Base-by-base conservation (phyloP, 345 rosid species). In the Excoecaria agallocha region DNA sequence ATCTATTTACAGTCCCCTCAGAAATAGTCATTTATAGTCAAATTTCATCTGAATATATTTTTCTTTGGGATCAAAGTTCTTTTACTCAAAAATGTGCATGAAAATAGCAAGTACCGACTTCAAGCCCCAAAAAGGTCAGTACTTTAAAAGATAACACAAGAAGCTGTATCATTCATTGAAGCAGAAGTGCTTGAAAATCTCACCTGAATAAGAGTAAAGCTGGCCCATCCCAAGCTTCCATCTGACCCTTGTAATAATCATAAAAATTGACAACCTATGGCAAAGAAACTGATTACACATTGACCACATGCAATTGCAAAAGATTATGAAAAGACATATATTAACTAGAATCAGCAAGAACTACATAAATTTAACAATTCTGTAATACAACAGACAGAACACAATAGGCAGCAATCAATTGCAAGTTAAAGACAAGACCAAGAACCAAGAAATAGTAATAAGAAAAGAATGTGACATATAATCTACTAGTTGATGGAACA, bases 141-240 rank as follows among this genome's bases (percentile, higher is more conserved):
- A 57, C 73, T 50, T 37, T 15, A 37, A 46, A 12, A 37, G 24
- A 74, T 8, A 48, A 55, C 16, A 24, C 49, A 66, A 68, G 7
- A 41, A 68, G 17, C 30, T 20, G 13, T 56, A 54, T 54, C 8
- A 16, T 15, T 17, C 12, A n/a, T 43, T 5, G 45, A 63, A 55
- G 48, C 62, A 37, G 12, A 69, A 67, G 45, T 52, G 30, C 66
- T 72, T 54, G 49, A 66, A 69, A 62, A 8, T 50, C 57, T 76
- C 79, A 93, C 99, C 99, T 95, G 90, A 95, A 95, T 82, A 93
- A 82, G 43, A 95, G 98, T 79, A 95, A 86, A 46, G 99, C 99
- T 79, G 99, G 99, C 72, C 99, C 99, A 89, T 95, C 99, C 99
- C 99, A 95, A 83, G 99, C 85, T 86, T 95, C 99, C 99, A 95